Conservation (phyloP, 2,329 filamentous ascomycete species). For the Parastagonospora nodorum region DNA sequence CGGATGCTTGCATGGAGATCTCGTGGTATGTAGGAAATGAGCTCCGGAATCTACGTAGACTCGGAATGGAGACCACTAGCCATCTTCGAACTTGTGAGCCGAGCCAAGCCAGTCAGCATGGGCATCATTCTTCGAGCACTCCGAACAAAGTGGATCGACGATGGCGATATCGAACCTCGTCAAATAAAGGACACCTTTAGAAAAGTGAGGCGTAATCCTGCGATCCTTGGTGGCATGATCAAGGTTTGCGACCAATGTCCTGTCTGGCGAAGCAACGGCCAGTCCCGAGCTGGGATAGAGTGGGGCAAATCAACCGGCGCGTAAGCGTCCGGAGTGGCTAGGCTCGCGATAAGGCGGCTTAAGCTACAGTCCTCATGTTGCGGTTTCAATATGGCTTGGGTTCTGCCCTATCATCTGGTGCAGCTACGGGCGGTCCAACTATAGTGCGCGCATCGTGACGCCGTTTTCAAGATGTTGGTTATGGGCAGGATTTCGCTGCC, state of each 20-base stretch:
- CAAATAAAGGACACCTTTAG: conserved; percentile 14
- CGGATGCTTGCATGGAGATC: no score
- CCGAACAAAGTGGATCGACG: not conserved
- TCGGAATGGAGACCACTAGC: no score
- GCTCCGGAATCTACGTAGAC: no score
- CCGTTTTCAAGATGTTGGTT: conserved; percentile 15
- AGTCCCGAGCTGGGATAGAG: conserved; percentile 41
- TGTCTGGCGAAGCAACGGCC: conserved; percentile 36
- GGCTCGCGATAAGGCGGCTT: conserved; percentile 31
- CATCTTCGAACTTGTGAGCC: not conserved
- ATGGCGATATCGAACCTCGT: conserved; percentile 32
- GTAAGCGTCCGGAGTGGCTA: conserved; percentile 37
- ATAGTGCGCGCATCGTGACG: conserved; percentile 12
- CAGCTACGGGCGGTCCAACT: not conserved
- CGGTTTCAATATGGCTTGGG: conserved; percentile 11
- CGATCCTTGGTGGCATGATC: conserved; percentile 24
- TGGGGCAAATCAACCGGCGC: conserved; percentile 45
- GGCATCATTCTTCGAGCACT: not conserved
- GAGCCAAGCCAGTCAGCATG: conserved; percentile 7
- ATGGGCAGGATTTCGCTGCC: conserved; percentile 23
- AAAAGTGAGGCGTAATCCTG: conserved; percentile 34
- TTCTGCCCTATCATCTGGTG: conserved; percentile 4
- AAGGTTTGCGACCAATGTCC: conserved; percentile 30
- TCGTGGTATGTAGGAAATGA: no score
- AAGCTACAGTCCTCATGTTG: conserved; percentile 16